A percentile compares a stretch with the other conserved stretches of the same genome.
Evolutionary conservation across 176 grass and related monocot genomes (phyloP).

Genomic region (Aegilops umbellulata): DNA sequence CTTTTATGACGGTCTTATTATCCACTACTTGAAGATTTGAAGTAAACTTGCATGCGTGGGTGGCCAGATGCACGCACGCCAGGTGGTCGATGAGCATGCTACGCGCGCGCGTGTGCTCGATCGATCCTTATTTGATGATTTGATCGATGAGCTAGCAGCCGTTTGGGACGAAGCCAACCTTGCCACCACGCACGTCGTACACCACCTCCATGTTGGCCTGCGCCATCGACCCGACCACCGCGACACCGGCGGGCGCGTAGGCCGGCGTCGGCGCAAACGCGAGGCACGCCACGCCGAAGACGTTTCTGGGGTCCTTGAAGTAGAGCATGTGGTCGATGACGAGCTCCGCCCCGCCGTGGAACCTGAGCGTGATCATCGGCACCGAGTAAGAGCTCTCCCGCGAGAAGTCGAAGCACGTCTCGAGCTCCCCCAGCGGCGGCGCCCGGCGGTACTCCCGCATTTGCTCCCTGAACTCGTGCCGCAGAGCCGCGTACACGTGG

Average conservation of each 20-base stretch:
- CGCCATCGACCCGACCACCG: not conserved
- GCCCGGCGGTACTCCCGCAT: not conserved
- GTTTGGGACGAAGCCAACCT: slow-evolving; percentile 14
- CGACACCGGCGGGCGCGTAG: not conserved
- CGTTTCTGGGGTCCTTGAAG: not conserved
- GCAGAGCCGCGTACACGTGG: not conserved
- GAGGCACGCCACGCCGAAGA: slow-evolving; percentile 24
- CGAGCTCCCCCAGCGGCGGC: not conserved
- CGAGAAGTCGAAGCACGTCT: slow-evolving; percentile 36
- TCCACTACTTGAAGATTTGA: no score
- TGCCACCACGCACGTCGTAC: slow-evolving; percentile 15
- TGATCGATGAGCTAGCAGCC: not conserved
- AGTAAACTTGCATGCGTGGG: no score
- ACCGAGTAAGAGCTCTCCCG: not conserved
- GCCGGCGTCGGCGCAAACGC: not conserved
- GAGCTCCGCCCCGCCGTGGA: slow-evolving; percentile 3
- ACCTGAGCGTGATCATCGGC: slow-evolving; percentile 7
- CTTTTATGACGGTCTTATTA: no score
- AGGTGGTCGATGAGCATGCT: no score
- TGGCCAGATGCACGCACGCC: no score
- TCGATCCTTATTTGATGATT: no score
- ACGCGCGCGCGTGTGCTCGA: no score
- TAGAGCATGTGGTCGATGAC: not conserved
- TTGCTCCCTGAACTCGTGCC: not conserved
- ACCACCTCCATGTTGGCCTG: slow-evolving; percentile 19